phyloP scores from a whole-genome alignment of 768 basidiomycete species.

The Tulasnella sp. region DNA sequence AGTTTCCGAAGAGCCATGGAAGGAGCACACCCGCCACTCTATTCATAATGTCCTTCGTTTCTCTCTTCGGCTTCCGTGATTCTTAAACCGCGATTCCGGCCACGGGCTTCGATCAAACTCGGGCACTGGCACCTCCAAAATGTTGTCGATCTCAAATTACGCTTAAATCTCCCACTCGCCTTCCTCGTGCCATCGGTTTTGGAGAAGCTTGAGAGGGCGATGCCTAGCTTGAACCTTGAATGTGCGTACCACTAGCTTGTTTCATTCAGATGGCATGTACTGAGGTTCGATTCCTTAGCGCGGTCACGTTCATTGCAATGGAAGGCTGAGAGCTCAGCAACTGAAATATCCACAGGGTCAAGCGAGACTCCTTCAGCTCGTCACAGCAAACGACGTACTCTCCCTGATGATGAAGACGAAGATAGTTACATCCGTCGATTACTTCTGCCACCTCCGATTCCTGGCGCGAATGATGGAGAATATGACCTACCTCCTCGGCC shows the following conservation, averaged over 20 bases:
- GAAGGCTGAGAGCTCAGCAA: neutral
- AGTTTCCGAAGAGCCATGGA: neutral
- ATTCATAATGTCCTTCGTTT: conserved; percentile 15
- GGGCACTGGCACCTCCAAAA: neutral
- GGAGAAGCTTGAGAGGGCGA: conserved; percentile 4
- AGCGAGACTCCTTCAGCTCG: neutral
- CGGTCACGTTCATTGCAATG: neutral
- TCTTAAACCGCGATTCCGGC: neutral
- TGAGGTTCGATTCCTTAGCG: neutral
- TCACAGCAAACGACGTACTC: neutral
- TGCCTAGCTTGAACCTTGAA: conserved; percentile 2
- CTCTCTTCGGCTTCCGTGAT: conserved; percentile 9
- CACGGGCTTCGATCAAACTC: neutral
- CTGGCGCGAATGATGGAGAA: conserved; percentile 49
- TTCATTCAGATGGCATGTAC: neutral
- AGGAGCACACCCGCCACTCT: conserved; percentile 16
- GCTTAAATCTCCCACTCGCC: neutral
- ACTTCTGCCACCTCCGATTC: conserved; percentile 59
- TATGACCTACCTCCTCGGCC: conserved; percentile 74
- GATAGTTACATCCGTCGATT: conserved; percentile 51
- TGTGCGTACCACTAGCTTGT: neutral
- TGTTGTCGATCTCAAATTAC: neutral
- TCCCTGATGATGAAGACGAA: conserved; percentile 38
- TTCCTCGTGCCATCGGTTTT: neutral
- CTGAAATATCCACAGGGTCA: neutral